These are phyloP conservation scores for Hanseniaspora gamundiae DNA, from an alignment of 1,139 yeast species.

Conservation along the genomic window DNA sequence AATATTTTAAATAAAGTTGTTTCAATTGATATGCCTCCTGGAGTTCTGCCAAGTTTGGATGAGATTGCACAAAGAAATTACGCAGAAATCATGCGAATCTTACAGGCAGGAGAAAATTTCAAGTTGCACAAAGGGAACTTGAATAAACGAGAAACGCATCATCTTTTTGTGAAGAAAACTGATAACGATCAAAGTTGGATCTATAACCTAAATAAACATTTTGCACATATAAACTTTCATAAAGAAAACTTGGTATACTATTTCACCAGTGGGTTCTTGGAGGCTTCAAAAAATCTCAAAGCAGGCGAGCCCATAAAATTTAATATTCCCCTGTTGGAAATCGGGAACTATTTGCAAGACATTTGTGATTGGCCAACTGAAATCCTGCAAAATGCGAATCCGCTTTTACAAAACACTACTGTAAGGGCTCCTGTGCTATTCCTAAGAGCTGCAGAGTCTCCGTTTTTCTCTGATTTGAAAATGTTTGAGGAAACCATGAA, in stretches of 20 bases:
- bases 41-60: slow-evolving; percentile 27
- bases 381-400: background rate
- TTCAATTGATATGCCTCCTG: slow-evolving; percentile 23
- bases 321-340: slow-evolving; percentile 15
- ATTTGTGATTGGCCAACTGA: slow-evolving; percentile 18
- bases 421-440: slow-evolving; percentile 13
- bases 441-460: slow-evolving; percentile 17
- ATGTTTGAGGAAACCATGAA: slow-evolving; percentile 11
- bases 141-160: background rate
- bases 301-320: slow-evolving; percentile 7
- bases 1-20: slow-evolving; percentile 16
- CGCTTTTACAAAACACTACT: slow-evolving; percentile 1
- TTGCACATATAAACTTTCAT: slow-evolving; percentile 3
- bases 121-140: background rate
- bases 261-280: slow-evolving; percentile 7
- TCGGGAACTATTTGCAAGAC: slow-evolving; percentile 16
- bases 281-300: background rate
- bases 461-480: slow-evolving; percentile 10
- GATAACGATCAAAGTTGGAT: background rate
- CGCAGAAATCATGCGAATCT: background rate
- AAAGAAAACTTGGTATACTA: slow-evolving; percentile 9
- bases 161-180: background rate
- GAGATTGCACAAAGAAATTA: background rate
- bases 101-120: background rate
- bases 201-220: slow-evolving; percentile 3